These are phyloP conservation scores for Camelina sativa DNA, from an alignment of 345 rosid genomes.

Conservation along the genomic window DNA sequence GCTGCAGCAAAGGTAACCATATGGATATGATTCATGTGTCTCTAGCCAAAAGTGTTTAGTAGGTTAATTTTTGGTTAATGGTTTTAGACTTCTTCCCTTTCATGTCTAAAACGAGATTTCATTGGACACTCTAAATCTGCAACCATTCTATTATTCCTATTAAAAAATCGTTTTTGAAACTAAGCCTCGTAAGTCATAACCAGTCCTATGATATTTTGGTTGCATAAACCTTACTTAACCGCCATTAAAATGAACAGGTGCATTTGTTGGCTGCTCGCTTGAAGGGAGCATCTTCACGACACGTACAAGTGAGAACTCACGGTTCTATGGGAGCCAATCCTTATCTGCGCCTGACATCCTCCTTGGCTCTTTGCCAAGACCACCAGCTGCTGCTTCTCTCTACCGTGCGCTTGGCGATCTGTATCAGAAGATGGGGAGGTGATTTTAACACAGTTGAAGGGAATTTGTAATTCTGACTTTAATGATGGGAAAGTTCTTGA, in stretches of 20 bases:
- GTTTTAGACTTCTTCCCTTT: slow-evolving; percentile 1
- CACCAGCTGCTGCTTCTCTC: slow-evolving; percentile 87
- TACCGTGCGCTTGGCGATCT: slow-evolving; percentile 77
- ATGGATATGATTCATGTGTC: slow-evolving; percentile 10
- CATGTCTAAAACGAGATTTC: slow-evolving; percentile 4
- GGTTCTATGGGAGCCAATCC: slow-evolving; percentile 89
- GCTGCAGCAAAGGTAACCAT: slow-evolving; percentile 91
- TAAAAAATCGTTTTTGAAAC: not conserved
- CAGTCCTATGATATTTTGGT: not conserved
- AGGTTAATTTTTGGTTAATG: not conserved
- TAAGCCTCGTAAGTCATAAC: not conserved
- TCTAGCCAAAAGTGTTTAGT: not conserved
- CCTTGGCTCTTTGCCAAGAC: slow-evolving; percentile 76
- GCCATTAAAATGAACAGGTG: slow-evolving; percentile 56
- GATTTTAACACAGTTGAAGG: slow-evolving; percentile 38
- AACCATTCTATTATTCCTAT: not conserved
- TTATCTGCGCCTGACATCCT: slow-evolving; percentile 73
- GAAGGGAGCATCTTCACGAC: slow-evolving; percentile 88
- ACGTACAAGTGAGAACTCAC: slow-evolving; percentile 67
- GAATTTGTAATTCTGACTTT: slow-evolving; percentile 6
- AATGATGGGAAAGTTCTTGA: slow-evolving; percentile 18
- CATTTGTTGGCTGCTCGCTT: slow-evolving; percentile 91
- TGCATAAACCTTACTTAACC: slow-evolving; percentile 5
- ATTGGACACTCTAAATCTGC: not conserved
- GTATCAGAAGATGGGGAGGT: slow-evolving; percentile 59